Evolutionary conservation across 176 grass and related monocot genomes (phyloP).

Genomic region (Oryza nivara): DNA sequence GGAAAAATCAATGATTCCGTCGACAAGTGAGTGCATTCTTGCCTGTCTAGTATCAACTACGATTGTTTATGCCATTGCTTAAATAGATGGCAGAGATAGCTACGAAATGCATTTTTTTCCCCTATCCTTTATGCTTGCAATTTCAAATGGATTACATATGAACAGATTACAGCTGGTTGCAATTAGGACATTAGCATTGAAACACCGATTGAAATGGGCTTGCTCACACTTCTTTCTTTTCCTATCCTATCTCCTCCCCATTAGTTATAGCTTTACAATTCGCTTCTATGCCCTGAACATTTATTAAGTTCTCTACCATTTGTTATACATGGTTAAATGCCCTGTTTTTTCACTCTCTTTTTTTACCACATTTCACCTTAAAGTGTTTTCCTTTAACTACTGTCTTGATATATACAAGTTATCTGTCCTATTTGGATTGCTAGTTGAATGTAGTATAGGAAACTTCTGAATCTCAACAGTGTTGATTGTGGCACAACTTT

Average conservation of each 20-base stretch:
- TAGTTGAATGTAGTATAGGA: neutral
- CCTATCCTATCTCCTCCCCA: neutral
- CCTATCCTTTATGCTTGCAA: neutral
- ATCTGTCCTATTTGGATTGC: neutral
- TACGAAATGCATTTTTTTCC: neutral
- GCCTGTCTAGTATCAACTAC: neutral
- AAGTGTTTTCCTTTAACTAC: neutral
- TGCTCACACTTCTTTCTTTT: neutral
- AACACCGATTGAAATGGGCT: neutral
- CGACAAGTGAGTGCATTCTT: conserved; percentile 59
- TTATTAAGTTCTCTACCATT: conserved; percentile 11
- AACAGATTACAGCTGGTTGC: neutral
- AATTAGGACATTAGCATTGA: neutral
- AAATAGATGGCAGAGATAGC: neutral
- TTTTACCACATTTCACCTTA: neutral
- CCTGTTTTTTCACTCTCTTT: neutral
- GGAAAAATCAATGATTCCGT: conserved; percentile 73
- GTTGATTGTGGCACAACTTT: neutral
- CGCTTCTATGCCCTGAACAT: neutral
- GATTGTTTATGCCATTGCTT: neutral
- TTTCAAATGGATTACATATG: neutral
- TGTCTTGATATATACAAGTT: neutral
- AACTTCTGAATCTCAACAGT: neutral
- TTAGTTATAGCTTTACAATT: neutral
- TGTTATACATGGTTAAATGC: neutral